Percentiles rank a stretch among this genome's conserved stretches.
These are phyloP conservation scores for Torulaspora delbrueckii DNA, from an alignment of 805 yeast genomes.

Conservation along the genomic window DNA sequence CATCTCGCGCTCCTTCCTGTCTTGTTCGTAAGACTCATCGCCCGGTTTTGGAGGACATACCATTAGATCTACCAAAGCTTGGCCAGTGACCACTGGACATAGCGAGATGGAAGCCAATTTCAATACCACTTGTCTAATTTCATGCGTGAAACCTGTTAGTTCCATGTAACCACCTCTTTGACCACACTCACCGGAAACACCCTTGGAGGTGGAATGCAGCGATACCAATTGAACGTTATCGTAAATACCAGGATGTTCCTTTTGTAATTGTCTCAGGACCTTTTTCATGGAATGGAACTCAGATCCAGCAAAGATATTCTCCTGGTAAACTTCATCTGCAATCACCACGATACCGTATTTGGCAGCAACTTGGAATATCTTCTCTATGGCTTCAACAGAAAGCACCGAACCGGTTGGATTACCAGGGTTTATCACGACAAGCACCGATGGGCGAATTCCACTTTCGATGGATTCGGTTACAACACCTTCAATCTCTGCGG, in stretches of 20 bases:
- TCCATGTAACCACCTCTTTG: constrained; percentile 99
- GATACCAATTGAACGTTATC: constrained; percentile 83
- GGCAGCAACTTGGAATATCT: constrained; percentile 74
- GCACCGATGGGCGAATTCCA: constrained; percentile 63
- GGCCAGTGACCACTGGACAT: constrained; percentile 95
- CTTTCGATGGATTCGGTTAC: constrained; percentile 45
- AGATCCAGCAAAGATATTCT: constrained; percentile 70
- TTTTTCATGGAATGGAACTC: constrained; percentile 81
- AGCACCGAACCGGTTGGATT: constrained; percentile 95
- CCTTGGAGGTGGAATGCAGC: constrained; percentile 95
- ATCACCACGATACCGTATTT: constrained; percentile 77
- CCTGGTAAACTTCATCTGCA: constrained; percentile 98
- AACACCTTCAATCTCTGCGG: constrained; percentile 54
- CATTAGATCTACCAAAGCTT: constrained; percentile 89
- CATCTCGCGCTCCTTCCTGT: constrained; percentile 53
- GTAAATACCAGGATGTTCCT: constrained; percentile 50
- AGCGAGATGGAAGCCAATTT: constrained; percentile 87
- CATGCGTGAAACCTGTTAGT: constrained; percentile 69
- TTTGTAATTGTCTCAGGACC: constrained; percentile 62
- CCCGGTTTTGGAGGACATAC: constrained; percentile 82
- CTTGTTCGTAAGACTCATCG: constrained; percentile 66
- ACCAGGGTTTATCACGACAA: constrained; percentile 96
- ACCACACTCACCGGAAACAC: constrained; percentile 98
- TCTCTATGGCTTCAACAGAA: constrained; percentile 57
- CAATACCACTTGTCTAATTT: constrained; percentile 63